Conservation (phyloP, 371 early-diverging fungal genomes). For the Mucor circinelloides region DNA sequence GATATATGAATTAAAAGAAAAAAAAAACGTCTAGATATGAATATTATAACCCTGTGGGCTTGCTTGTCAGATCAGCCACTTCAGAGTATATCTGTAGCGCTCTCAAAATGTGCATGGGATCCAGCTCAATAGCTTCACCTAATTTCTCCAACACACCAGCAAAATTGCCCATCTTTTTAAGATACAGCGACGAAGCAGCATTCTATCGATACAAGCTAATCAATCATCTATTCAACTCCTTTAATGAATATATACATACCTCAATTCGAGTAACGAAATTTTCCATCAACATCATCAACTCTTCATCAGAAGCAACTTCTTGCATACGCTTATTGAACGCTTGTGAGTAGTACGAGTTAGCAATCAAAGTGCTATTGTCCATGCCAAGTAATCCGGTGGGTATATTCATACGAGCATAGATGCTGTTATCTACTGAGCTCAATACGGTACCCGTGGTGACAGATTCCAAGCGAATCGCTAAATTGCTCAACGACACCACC, state of each 20-base stretch:
- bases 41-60: conserved; percentile 8
- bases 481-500: conserved; percentile 44
- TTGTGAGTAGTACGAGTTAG: conserved; percentile 13
- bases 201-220: conserved; percentile 36
- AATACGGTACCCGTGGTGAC: conserved; percentile 41
- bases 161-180: conserved; percentile 59
- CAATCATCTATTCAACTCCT: no score
- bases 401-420: conserved; percentile 15
- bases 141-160: conserved; percentile 58
- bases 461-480: conserved; percentile 60
- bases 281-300: conserved; percentile 57
- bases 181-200: conserved; percentile 57
- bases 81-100: conserved; percentile 66
- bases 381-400: neutral
- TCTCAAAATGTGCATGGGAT: conserved; percentile 58
- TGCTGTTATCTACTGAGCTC: neutral
- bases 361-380: neutral
- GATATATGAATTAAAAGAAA: neutral
- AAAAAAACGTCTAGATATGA: no score
- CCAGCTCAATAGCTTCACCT: conserved; percentile 57
- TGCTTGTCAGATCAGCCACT: conserved; percentile 21
- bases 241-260: conserved; percentile 28
- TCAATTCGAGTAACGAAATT: conserved; percentile 64
- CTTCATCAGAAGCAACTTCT: conserved; percentile 59
- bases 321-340: conserved; percentile 37